Conservation (phyloP, 441 rosid genomes). For the Corymbia citriodora region DNA sequence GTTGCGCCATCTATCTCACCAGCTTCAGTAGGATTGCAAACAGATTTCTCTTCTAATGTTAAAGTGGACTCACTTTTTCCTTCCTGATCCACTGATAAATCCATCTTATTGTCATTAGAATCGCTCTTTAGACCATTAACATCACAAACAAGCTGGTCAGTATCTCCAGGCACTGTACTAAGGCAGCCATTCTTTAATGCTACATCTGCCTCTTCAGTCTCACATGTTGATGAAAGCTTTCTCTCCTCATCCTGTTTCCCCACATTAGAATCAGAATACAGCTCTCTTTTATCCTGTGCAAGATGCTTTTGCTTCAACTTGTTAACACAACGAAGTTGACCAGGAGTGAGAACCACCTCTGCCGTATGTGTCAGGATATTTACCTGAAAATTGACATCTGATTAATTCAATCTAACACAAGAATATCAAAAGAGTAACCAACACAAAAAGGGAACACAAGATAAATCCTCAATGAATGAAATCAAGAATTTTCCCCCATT, state of each 20-base stretch:
- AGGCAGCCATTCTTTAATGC: not conserved
- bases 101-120: conserved; percentile 3
- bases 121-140: conserved; percentile 10
- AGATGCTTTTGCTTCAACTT: conserved; percentile 34
- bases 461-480: not conserved
- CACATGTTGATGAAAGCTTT: not conserved
- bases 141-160: conserved; percentile 6
- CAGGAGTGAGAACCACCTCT: conserved; percentile 26
- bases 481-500: not conserved
- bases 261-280: conserved; percentile 19
- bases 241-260: not conserved
- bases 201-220: not conserved
- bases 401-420: not conserved
- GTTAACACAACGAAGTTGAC: conserved; percentile 8
- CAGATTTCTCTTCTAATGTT: not conserved
- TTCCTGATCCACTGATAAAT: not conserved
- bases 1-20: not conserved
- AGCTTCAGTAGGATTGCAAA: not conserved
- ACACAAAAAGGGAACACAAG: not conserved
- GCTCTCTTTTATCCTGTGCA: conserved; percentile 55
- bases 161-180: not conserved
- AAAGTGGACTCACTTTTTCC: not conserved
- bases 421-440: not conserved
- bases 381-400: conserved; percentile 39
- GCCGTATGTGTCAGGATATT: conserved; percentile 64